These are phyloP conservation scores for Tuber indicum DNA, from an alignment of 495 filamentous ascomycete species.

Conservation along the genomic window DNA sequence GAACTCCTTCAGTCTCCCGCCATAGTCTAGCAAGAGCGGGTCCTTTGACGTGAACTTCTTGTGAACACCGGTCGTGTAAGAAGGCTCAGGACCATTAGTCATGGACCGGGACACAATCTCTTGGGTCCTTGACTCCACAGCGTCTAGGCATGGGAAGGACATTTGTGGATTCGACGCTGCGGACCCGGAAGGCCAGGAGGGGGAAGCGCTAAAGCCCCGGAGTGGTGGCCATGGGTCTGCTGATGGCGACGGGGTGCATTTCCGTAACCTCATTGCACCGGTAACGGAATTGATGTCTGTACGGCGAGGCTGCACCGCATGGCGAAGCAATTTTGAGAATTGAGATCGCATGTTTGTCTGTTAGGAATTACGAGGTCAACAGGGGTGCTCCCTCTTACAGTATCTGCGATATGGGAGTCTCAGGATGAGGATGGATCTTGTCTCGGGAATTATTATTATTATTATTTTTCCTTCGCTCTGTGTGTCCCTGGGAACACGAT, in stretches of 20 bases:
- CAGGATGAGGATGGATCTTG: neutral
- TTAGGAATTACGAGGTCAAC: neutral
- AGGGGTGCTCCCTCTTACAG: neutral
- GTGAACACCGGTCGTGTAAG: slow-evolving; percentile 82
- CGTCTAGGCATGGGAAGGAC: slow-evolving; percentile 92
- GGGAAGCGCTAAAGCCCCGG: slow-evolving; percentile 11
- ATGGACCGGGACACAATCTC: slow-evolving; percentile 58
- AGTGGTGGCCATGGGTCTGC: neutral
- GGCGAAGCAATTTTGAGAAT: neutral
- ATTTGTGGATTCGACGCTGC: slow-evolving; percentile 73
- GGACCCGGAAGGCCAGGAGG: slow-evolving; percentile 5
- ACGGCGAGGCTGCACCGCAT: neutral
- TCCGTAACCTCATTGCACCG: neutral
- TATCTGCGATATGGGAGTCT: neutral
- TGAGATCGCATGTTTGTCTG: slow-evolving; percentile 1
- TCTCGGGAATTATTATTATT: neutral
- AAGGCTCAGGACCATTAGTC: slow-evolving; percentile 72
- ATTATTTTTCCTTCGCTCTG: neutral
- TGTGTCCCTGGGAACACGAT: neutral
- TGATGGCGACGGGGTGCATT: neutral
- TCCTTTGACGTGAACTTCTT: slow-evolving; percentile 64
- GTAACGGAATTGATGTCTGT: neutral
- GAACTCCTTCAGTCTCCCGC: slow-evolving; percentile 77
- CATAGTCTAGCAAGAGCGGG: slow-evolving; percentile 85
- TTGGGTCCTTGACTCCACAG: slow-evolving; percentile 77